These are phyloP conservation scores for Pseudofabraea citricarpa DNA, from an alignment of 2,329 filamentous ascomycete species.

Conservation along the genomic window DNA sequence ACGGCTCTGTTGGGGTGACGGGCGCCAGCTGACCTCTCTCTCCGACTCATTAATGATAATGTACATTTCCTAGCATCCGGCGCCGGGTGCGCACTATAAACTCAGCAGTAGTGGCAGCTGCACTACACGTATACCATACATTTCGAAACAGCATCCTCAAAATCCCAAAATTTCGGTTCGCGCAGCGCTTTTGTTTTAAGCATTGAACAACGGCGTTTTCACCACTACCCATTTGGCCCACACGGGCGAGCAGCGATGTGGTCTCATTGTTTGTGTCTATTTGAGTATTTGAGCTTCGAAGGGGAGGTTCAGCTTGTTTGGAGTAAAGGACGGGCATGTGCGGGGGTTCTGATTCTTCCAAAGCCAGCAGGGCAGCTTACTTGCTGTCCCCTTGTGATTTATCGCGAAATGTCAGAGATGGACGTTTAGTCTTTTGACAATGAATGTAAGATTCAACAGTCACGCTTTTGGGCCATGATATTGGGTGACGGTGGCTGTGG, in stretches of 20 bases:
- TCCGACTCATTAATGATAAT: constrained; percentile 15
- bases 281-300: constrained; percentile 11
- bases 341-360: constrained; percentile 4
- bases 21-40: constrained; percentile 20
- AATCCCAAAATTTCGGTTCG: constrained; percentile 13
- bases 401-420: no score
- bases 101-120: constrained; percentile 7
- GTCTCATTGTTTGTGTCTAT: constrained; percentile 18
- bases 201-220: constrained; percentile 21
- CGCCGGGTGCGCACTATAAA: constrained; percentile 12
- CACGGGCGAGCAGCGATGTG: constrained; percentile 14
- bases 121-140: constrained; percentile 14
- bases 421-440: no score
- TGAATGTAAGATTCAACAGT: no score
- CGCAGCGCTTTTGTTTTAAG: constrained; percentile 13
- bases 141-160: constrained; percentile 8
- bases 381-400: no score
- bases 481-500: no score
- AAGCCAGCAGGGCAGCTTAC: no score
- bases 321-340: constrained; percentile 22
- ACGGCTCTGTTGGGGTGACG: constrained; percentile 28
- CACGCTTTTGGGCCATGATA: no score
- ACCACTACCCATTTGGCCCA: constrained; percentile 8
- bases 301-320: constrained; percentile 19
- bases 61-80: constrained; percentile 14